Evolutionary conservation across 2,329 filamentous ascomycete genomes (phyloP).

Genomic region (Alternaria tenuissima): DNA sequence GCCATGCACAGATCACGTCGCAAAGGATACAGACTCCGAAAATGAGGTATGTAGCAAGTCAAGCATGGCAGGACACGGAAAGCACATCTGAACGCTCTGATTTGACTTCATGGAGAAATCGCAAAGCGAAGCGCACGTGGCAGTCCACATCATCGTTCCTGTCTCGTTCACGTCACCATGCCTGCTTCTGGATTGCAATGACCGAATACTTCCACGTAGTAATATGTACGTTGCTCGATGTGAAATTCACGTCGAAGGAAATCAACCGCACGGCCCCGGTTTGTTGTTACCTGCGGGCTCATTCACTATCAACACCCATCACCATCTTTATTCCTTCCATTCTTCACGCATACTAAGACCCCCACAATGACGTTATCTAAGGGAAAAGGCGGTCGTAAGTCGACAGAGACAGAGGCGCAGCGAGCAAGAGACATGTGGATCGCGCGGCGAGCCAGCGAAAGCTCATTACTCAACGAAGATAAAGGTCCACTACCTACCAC

Average conservation of each 20-base stretch:
- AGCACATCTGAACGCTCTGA: not conserved
- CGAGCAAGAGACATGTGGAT: not conserved
- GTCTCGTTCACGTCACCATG: not conserved
- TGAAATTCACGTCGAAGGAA: not conserved
- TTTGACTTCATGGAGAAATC: no score
- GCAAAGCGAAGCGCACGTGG: not conserved
- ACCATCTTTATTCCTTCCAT: not conserved
- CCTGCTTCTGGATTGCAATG: no score
- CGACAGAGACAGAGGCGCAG: not conserved
- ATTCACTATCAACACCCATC: not conserved
- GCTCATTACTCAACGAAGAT: not conserved
- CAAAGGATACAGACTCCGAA: accelerated
- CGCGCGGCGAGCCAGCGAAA: not conserved
- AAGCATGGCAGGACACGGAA: not conserved
- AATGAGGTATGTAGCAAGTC: not conserved
- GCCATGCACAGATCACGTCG: not conserved
- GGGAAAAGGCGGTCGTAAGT: not conserved
- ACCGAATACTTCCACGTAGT: not conserved
- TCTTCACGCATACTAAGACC: not conserved
- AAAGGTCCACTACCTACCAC: not conserved
- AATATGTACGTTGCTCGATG: not conserved
- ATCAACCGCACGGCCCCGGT: not conserved
- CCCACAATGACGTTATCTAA: not conserved
- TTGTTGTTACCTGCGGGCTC: accelerated
- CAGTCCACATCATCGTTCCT: not conserved